phyloP scores from a whole-genome alignment of 163 green algal genomes.

The Scenedesmus sp. region DNA sequence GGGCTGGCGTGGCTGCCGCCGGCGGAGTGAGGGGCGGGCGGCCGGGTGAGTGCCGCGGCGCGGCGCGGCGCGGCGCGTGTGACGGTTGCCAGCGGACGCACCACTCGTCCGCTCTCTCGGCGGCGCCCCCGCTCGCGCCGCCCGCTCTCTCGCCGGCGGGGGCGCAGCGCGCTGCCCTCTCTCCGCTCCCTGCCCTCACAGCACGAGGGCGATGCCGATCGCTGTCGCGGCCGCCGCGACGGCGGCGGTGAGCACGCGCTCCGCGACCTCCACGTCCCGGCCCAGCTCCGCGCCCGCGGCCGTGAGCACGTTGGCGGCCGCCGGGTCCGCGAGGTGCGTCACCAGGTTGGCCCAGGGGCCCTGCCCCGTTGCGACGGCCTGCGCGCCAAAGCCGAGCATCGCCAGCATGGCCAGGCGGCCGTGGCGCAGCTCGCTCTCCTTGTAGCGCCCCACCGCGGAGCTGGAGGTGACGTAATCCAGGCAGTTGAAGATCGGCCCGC shows the following conservation, averaged over 20 bases:
- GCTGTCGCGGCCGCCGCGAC: neutral
- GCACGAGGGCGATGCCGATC: neutral
- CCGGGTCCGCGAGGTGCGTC: slow-evolving; percentile 71
- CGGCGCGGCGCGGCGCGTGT: no score
- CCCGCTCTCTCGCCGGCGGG: no score
- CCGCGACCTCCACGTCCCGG: neutral
- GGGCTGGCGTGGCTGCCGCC: slow-evolving; percentile 64
- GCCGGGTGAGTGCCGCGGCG: no score
- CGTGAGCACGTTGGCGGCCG: slow-evolving; percentile 72
- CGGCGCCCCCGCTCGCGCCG: no score
- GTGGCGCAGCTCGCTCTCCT: slow-evolving; percentile 89
- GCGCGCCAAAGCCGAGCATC: slow-evolving; percentile 82
- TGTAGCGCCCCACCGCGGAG: slow-evolving; percentile 51
- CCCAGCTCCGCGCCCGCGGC: neutral
- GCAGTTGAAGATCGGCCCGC: slow-evolving; percentile 94
- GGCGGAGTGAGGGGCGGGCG: no score
- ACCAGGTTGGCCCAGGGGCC: slow-evolving; percentile 80
- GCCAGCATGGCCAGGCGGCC: slow-evolving; percentile 91
- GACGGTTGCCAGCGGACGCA: no score
- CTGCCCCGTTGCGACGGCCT: slow-evolving; percentile 76
- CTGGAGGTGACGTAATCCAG: slow-evolving; percentile 27
- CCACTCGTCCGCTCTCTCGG: no score
- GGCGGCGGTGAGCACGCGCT: neutral
- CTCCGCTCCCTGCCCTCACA: neutral
- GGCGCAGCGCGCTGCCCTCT: neutral